Base-by-base conservation (phyloP, 2,329 filamentous ascomycete species). In the Elsinoe fawcettii region DNA sequence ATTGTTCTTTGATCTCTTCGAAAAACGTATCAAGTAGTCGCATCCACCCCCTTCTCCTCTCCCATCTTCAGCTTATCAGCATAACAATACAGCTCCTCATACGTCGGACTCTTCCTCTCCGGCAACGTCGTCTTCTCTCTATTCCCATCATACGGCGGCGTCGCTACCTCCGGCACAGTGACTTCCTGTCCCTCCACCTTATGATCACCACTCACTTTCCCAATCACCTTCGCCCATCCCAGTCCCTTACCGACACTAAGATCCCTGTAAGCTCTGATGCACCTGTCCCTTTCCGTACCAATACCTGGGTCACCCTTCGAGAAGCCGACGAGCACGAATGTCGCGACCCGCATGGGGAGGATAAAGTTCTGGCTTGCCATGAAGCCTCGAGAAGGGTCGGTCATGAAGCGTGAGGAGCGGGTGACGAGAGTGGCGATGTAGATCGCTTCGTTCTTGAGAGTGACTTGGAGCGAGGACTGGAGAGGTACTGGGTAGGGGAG, bases 391-490 rank as follows among this genome's bases (percentile, higher is more conserved):
- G 64, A 58, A 60, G 68, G 61, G 64, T 73, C 67, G 51, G 67
- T 68, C 56, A 74, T 67, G 22, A 79, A 73, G 0, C 83, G 82
- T 62, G 89, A 86, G 51, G 88, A 84, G 62, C 80, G 82, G 2
- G 85, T 88, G 66, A 84, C 87, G 25, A 85, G 85, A 43, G 86
- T 80, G 66, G 89, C 85, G 1, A 90, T 77, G 70, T 87, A 85
- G 11, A 89, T 75, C 65, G 89, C 89, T 68, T 88, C 85, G 69
- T 88, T 85, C 1, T 85, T 88, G 11, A 86, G 79, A 54, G 84
- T 87, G 65, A 74, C 60, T 63, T 70, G 61, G 37, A 72, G 59
- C 71, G 64, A 62, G 74, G 63, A 67, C 69, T 66, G 65, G 0
- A 64, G 62, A 3, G 64, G 64, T 23, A 3, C n/a, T 2, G 23